phyloP scores from a whole-genome alignment of 2,329 filamentous ascomycete genomes.

The Aspergillus ochraceoroseus region DNA sequence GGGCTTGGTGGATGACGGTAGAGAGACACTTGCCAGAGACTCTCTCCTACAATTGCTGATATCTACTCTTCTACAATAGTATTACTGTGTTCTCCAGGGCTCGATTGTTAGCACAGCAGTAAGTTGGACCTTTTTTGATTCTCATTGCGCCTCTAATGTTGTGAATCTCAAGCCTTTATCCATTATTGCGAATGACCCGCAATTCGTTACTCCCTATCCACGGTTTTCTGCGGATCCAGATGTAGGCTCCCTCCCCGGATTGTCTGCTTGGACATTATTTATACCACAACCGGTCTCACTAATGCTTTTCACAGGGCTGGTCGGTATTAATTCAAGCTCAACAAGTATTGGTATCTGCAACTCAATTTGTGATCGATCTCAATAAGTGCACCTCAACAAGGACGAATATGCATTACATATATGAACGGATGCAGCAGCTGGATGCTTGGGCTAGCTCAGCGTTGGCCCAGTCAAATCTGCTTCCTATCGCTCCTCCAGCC shows the following conservation, averaged over 20 bases:
- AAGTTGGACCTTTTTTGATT: constrained; percentile 16
- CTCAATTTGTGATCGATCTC: constrained; percentile 41
- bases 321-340: constrained; percentile 42
- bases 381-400: constrained; percentile 38
- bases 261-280: no score
- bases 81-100: constrained; percentile 44
- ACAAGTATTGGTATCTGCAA: constrained; percentile 41
- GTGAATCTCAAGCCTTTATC: constrained; percentile 36
- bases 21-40: no score
- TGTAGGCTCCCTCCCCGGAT: constrained; percentile 24
- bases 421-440: constrained; percentile 42
- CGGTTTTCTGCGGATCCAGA: constrained; percentile 40
- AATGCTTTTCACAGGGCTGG: constrained; percentile 37
- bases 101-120: constrained; percentile 45
- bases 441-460: constrained; percentile 39
- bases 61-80: constrained; percentile 27
- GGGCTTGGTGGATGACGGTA: constrained; percentile 49
- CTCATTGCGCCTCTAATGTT: not conserved
- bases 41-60: no score
- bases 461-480: constrained; percentile 34
- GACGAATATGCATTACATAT: constrained; percentile 37
- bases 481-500: constrained; percentile 23
- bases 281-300: constrained; percentile 9
- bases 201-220: constrained; percentile 43
- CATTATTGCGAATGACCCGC: constrained; percentile 42